Evolutionary conservation across 1,139 yeast genomes (phyloP).

Genomic region (Blastobotrys apis): DNA sequence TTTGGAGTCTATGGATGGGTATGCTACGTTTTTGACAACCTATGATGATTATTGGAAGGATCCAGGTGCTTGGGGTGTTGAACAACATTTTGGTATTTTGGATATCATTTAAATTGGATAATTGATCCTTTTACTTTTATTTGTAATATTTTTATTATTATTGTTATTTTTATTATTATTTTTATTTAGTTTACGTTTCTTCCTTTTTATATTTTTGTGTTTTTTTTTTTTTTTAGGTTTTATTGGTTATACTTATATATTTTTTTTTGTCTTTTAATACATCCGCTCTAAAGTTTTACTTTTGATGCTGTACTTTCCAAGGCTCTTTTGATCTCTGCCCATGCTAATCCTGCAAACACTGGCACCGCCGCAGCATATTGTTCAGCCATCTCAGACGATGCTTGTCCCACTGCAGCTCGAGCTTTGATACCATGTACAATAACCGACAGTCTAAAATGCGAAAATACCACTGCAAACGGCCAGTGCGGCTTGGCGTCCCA

Average conservation of each 20-base stretch:
- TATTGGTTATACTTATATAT: too few species aligned
- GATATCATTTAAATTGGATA: slow-evolving; percentile 37
- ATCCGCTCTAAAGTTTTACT: slow-evolving; percentile 10
- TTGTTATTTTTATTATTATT: not conserved
- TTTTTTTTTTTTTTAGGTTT: not conserved
- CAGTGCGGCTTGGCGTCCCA: slow-evolving; percentile 40
- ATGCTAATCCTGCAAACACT: slow-evolving; percentile 41
- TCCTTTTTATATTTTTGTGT: too few species aligned
- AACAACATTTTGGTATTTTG: slow-evolving; percentile 77
- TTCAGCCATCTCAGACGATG: slow-evolving; percentile 55
- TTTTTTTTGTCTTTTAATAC: not conserved
- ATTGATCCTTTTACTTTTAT: not conserved
- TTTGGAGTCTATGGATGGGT: slow-evolving; percentile 48
- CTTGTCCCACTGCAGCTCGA: slow-evolving; percentile 53
- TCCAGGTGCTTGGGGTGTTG: slow-evolving; percentile 83
- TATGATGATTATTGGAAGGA: slow-evolving; percentile 80
- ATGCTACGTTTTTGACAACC: slow-evolving; percentile 65
- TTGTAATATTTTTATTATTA: not conserved
- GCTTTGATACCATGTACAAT: slow-evolving; percentile 68
- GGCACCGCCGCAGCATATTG: slow-evolving; percentile 45
- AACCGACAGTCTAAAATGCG: slow-evolving; percentile 54
- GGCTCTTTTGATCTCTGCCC: slow-evolving; percentile 24
- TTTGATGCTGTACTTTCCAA: slow-evolving; percentile 4
- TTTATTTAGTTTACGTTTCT: too few species aligned
- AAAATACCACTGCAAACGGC: slow-evolving; percentile 58